These are phyloP conservation scores for Diaporthe citrichinensis DNA, from an alignment of 2,329 filamentous ascomycete species.

Conservation along the genomic window DNA sequence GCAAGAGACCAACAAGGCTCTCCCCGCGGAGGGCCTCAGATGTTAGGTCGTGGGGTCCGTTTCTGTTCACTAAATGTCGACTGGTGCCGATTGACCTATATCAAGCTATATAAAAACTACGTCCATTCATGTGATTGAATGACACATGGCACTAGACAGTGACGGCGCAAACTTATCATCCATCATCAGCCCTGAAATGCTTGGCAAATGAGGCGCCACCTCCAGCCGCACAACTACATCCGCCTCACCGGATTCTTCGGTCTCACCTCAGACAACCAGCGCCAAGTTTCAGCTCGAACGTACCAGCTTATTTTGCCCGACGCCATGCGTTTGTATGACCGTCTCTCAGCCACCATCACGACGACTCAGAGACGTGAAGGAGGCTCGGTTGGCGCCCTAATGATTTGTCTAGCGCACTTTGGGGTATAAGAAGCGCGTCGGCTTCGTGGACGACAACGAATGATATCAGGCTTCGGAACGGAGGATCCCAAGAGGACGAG, in stretches of 20 bases:
- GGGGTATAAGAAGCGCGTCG: background rate
- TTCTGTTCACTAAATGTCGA: background rate
- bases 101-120: background rate
- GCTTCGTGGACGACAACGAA: background rate
- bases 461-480: background rate
- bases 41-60: background rate
- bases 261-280: slow-evolving; percentile 27
- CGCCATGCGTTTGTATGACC: background rate
- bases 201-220: background rate
- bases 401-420: background rate
- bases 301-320: background rate
- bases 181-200: slow-evolving; percentile 13
- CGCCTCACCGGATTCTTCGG: slow-evolving; percentile 8
- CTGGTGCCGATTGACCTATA: slow-evolving; percentile 1
- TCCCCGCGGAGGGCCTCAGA: background rate
- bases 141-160: background rate
- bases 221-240: background rate
- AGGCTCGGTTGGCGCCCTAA: background rate
- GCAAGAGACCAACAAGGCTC: background rate
- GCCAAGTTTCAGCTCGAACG: slow-evolving; percentile 31
- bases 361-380: background rate
- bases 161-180: background rate
- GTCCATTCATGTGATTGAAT: slow-evolving; percentile 16
- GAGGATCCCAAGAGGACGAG: background rate
- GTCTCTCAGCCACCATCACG: background rate